Evolutionary conservation across 2,329 filamentous ascomycete species (phyloP), one percentile per base, ranked within the genome.

Genomic region (Macrophomina pseudophaseolina): DNA sequence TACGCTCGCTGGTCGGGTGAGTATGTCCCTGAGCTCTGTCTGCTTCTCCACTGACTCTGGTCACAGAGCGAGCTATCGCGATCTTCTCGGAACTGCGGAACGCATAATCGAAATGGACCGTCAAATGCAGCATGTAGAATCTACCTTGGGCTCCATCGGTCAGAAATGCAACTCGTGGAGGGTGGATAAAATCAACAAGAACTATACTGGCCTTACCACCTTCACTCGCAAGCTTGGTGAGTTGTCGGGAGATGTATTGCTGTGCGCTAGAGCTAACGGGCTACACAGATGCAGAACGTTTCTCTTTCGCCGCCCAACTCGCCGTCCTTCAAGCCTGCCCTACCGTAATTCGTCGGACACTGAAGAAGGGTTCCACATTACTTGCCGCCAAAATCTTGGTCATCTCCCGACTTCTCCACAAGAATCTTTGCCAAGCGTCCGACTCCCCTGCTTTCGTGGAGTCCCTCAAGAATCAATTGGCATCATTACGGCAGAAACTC

Each of bases 71-170:
- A 87, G 87, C 74, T 98, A 98, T 79, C 91, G 94, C 71, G 92
- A 95, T 73, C 88, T 98, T 8, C 88, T 98, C 32, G 92, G 92
- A 63, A 97, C 94, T 0, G 94, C 94, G 65, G 94, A 97, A 80
- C 90, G 90, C n/a, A 98, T 98, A 71, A 91, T 97, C 65, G 86
- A 89, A 68, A 97, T 98, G 92, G 91, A 92, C 71, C 80, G 80
- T 46, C 89, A 94, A 75, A 94, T 95, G 80, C 86, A 90, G 68
- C 81, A 83, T 12, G 90, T 93, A 16, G 93, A 97, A 78, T 81
- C 84, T 5, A 86, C 89, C 44, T 84, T 98, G 62, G 86, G 86
- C 16, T 84, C 84, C 67, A 90, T 97, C 81, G 92, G 92, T 53
- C 86, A 87, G 49, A 87, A 87, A 66, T 97, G 94, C 79, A 93